Evolutionary conservation across 495 filamentous ascomycete species (phyloP), one percentile per base, ranked within the genome.

Genomic region (Chaetomium fimeti): DNA sequence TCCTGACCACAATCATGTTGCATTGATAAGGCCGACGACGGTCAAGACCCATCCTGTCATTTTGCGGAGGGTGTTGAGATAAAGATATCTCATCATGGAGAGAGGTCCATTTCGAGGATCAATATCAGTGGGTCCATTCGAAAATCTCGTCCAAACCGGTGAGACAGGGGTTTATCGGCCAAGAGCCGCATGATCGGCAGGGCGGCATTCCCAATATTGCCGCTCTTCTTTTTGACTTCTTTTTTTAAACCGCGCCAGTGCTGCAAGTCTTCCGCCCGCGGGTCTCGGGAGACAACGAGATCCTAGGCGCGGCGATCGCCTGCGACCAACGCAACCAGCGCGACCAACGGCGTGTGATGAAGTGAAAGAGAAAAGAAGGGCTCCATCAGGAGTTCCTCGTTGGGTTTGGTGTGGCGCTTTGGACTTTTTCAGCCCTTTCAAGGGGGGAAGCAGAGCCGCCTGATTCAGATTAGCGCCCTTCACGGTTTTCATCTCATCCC

Each of bases 131-230:
- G 48, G 1, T 24, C 61, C 61, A 63, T 53, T 56, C 42, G n/a
- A n/a, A n/a, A 40, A 38, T 49, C 24, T 57, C 53, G 25, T 49
- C 61, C 42, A 27, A 57, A 32, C 25, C 18, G 40, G 12, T 20
- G 20, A 36, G 53, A 63, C 61, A 63, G 43, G 61, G 61, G 40
- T 51, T 28, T 28, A 57, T 22, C 42, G 22, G 59, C 59, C 59
- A 61, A 61, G 60, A 62, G 60, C 60, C 60, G 48, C 60, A 62
- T 62, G 49, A 62, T 62, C 60, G 49, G 51, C 60, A 60, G 45
- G 45, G 58, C 58, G 29, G 49, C 36, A 55, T n/a, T 15, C 51
- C 8, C 20, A 52, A 29, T 51, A n/a, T 20, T 40, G 13, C 20
- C 24, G 5, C 38, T 36, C 20, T 57, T 15, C 38, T 48, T 36